Conservation (phyloP, 75 land plant species). For the Isoetes taiwanensis region DNA sequence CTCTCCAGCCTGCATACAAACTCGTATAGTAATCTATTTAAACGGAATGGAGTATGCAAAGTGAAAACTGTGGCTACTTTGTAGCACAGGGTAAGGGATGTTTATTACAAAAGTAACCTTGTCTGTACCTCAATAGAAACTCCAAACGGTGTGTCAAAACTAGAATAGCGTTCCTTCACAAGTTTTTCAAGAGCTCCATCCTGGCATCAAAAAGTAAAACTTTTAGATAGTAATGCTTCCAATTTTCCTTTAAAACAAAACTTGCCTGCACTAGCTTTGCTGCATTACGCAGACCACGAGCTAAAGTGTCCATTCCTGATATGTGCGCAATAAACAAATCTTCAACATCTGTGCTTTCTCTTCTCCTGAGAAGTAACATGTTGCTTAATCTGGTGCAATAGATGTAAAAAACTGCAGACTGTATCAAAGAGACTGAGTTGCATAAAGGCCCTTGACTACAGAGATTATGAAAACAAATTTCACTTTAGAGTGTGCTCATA, state of each 20-base stretch:
- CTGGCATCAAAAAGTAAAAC: slow-evolving; percentile 22
- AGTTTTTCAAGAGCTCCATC: slow-evolving; percentile 64
- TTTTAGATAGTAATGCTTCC: background rate
- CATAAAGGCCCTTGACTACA: background rate
- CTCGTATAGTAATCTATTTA: background rate
- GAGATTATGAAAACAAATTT: background rate
- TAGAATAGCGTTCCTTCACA: slow-evolving; percentile 68
- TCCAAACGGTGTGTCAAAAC: slow-evolving; percentile 66
- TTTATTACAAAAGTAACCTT: slow-evolving; percentile 61
- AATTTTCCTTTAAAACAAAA: background rate
- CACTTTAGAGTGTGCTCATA: background rate
- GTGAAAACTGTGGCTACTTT: background rate
- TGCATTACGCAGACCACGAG: slow-evolving; percentile 89
- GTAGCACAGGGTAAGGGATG: background rate
- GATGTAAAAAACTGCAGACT: background rate
- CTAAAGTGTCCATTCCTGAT: slow-evolving; percentile 86
- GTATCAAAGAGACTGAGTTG: background rate
- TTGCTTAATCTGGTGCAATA: background rate
- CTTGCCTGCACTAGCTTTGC: slow-evolving; percentile 67
- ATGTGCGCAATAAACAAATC: slow-evolving; percentile 92
- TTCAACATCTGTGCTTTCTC: slow-evolving; percentile 95
- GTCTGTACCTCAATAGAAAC: slow-evolving; percentile 57
- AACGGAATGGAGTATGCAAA: background rate
- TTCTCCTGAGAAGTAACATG: slow-evolving; percentile 31
- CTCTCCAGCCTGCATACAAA: slow-evolving; percentile 53